Conservation (phyloP, 768 basidiomycete genomes). For the Hydnum rufescens region DNA sequence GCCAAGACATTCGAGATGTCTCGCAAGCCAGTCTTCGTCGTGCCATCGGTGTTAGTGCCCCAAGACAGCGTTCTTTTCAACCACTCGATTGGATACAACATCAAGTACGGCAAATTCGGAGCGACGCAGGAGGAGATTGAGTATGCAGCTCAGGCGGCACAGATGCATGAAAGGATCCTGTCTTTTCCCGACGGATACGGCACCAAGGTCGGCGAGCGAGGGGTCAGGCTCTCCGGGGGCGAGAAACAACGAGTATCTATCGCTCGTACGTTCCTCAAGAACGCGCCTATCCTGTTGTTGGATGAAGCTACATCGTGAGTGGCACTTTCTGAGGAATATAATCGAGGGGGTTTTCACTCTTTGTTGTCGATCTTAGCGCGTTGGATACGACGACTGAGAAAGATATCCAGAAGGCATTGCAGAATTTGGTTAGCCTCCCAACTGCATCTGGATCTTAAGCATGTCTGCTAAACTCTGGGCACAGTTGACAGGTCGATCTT, state of each 20-base stretch:
- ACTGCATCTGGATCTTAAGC: background rate
- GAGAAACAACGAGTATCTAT: slow-evolving; percentile 84
- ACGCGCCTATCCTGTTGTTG: slow-evolving; percentile 62
- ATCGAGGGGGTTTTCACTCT: slow-evolving; percentile 12
- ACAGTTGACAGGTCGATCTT: slow-evolving; percentile 38
- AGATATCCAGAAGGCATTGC: slow-evolving; percentile 74
- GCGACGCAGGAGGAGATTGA: slow-evolving; percentile 55
- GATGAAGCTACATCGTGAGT: slow-evolving; percentile 52
- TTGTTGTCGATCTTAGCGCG: slow-evolving; percentile 28
- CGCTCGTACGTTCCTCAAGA: slow-evolving; percentile 69
- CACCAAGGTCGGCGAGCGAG: slow-evolving; percentile 76
- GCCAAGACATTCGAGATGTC: slow-evolving; percentile 70
- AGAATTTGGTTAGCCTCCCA: slow-evolving; percentile 33
- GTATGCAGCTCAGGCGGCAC: slow-evolving; percentile 57
- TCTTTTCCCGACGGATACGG: slow-evolving; percentile 71
- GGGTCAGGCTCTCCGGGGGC: slow-evolving; percentile 66
- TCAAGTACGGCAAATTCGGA: slow-evolving; percentile 64
- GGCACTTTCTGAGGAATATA: background rate
- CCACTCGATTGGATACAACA: slow-evolving; percentile 49
- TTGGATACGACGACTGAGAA: slow-evolving; percentile 82
- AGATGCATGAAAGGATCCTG: slow-evolving; percentile 73
- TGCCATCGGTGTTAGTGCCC: slow-evolving; percentile 78
- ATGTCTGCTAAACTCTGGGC: background rate
- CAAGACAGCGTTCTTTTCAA: slow-evolving; percentile 59
- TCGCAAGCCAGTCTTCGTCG: slow-evolving; percentile 62